phyloP scores from a whole-genome alignment of 495 filamentous ascomycete genomes.

The Pyronema omphalodes region DNA sequence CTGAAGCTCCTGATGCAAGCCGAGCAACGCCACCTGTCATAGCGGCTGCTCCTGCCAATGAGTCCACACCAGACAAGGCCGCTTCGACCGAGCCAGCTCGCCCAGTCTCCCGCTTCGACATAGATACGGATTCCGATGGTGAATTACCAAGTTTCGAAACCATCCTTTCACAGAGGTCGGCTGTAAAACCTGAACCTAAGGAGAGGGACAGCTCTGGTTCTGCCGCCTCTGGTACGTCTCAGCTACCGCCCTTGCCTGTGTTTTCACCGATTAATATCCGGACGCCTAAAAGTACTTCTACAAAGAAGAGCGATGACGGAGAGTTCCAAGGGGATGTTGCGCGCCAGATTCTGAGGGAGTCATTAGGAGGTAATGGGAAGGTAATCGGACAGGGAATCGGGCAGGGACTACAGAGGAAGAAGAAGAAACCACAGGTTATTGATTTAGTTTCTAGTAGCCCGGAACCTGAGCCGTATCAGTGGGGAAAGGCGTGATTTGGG shows the following conservation, averaged over 20 bases:
- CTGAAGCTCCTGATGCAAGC: no score
- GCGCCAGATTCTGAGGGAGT: slow-evolving; percentile 1
- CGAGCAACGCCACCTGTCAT: no score
- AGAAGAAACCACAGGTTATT: slow-evolving; percentile 10
- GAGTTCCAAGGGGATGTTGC: slow-evolving; percentile 14
- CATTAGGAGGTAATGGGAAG: neutral
- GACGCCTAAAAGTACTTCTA: no score
- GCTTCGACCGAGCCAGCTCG: no score
- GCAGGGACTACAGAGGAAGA: neutral
- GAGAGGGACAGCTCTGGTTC: slow-evolving; percentile 2
- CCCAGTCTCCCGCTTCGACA: neutral
- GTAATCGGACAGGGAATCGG: neutral
- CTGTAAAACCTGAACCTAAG: slow-evolving; percentile 10
- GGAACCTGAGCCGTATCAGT: neutral
- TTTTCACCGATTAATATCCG: slow-evolving; percentile 7
- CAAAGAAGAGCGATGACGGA: neutral
- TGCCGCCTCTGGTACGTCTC: no score
- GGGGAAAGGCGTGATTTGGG: no score
- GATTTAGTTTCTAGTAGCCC: neutral
- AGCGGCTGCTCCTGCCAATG: no score
- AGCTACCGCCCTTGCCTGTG: slow-evolving; percentile 5
- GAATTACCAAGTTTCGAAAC: slow-evolving; percentile 12
- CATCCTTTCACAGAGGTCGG: slow-evolving; percentile 11
- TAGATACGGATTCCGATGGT: slow-evolving; percentile 6
- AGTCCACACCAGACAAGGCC: no score